Base-by-base conservation (phyloP, 169 alveolate species). In the Babesia bigemina region DNA sequence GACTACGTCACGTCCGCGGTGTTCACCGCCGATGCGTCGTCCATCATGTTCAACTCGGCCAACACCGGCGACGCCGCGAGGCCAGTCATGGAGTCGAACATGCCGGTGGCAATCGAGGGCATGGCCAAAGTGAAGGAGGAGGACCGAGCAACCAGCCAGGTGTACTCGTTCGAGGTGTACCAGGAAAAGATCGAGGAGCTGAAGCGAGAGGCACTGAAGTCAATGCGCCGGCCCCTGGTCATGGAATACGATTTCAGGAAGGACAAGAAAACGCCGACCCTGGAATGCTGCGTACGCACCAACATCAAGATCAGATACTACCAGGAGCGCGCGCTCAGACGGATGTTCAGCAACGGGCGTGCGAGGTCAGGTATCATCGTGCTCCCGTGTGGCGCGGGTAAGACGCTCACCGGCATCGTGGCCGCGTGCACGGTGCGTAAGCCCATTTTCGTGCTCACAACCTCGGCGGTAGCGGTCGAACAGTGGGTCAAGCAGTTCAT, bases 331-430 rank as follows among this genome's bases (percentile, higher is more conserved):
- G 98, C 99, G 28, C 90, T 97, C 50, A 91, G 98, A 70, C 96
- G 96, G 92, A 97, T 98, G 98, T 97, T 98, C 60, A 95, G 97
- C 76, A 97, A 97, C 82, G 99, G 99, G 7, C 84, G 99, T 33
- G 99, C 99, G 13, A 87, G 99, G 67, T 96, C 99, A 14, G 99
- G 99, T 2, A 95, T 98, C 55, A 97, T 98, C 63, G 99, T 98
- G 17, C 90, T 98, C 44, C 99, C 99, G 2, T 98, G 99, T 91
- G 99, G 99, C 17, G 99, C 99, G 16, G 99, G 99, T 7, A 98
- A 98, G 87, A 98, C 99, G 1, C 75, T 98, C 56, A 98, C 98
- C n/a, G 99, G 99, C 29, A 96, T 98, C 10, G 95, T 98, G 36
- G 99, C 99, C n/a, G 96, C 98, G 45, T 93, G 98, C 74, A 96